Percentiles rank a stretch among this genome's conserved stretches.
Conservation (phyloP, 768 basidiomycete species). For the Collybia sordida region DNA sequence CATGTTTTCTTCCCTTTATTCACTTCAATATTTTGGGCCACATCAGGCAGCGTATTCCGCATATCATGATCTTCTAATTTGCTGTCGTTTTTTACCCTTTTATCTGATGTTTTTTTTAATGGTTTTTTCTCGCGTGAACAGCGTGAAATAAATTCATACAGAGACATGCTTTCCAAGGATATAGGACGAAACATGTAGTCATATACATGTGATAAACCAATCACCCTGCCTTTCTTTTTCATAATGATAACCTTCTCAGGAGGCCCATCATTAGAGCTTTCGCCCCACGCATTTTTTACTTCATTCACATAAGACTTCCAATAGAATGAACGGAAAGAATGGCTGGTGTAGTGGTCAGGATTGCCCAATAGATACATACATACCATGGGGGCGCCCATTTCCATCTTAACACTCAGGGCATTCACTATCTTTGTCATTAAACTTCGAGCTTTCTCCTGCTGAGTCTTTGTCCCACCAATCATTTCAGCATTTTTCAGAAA, state of each 20-base stretch:
- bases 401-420: too few species aligned
- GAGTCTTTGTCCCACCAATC: constrained; percentile 7
- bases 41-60: too few species aligned
- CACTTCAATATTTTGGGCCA: too few species aligned
- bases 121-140: too few species aligned
- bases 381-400: constrained; percentile 31
- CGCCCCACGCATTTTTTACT: constrained; percentile 13
- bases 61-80: too few species aligned
- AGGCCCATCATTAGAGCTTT: constrained; percentile 2
- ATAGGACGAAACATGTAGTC: constrained; percentile 30
- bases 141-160: constrained; percentile 26
- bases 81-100: constrained; percentile 32
- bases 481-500: constrained; percentile 22
- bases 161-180: constrained; percentile 10
- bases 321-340: constrained; percentile 28
- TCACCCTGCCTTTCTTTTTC: constrained; percentile 12
- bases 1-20: neutral
- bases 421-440: constrained; percentile 36
- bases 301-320: constrained; percentile 31
- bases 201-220: constrained; percentile 23
- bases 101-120: constrained; percentile 16
- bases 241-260: constrained; percentile 17
- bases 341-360: constrained; percentile 38
- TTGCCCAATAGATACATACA: constrained; percentile 30
- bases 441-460: constrained; percentile 6